Evolutionary conservation across 1,139 yeast species (phyloP).

Genomic region (Blastobotrys elegans): DNA sequence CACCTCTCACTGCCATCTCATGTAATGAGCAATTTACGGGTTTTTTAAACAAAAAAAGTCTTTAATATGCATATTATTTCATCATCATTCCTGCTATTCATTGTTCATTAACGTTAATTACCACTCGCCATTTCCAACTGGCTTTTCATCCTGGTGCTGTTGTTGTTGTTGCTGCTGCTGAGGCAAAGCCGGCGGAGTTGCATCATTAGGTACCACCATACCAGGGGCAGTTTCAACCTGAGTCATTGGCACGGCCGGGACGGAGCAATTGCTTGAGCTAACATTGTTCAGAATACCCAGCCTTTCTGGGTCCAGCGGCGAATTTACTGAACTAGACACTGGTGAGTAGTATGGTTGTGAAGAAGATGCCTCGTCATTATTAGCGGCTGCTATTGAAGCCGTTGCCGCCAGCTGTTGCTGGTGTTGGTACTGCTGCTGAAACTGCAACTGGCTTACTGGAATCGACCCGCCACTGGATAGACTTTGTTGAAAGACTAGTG

Average conservation of each 20-base stretch:
- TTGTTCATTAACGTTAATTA: too few relatives aligned
- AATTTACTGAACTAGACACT: not conserved
- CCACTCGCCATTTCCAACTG: too few relatives aligned
- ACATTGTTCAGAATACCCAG: not conserved
- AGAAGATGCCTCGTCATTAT: too few relatives aligned
- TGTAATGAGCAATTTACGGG: too few relatives aligned
- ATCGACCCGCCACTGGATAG: not conserved
- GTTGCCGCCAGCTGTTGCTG: not conserved
- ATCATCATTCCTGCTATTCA: too few relatives aligned
- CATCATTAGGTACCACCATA: not conserved
- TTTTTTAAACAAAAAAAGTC: too few relatives aligned
- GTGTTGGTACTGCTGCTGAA: not conserved
- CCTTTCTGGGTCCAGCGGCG: constrained; percentile 1
- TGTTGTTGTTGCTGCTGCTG: too few relatives aligned
- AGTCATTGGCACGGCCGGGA: not conserved
- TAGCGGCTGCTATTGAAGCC: too few relatives aligned
- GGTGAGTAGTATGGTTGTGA: not conserved
- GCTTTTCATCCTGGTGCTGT: too few relatives aligned
- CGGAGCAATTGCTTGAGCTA: not conserved
- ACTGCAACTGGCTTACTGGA: not conserved
- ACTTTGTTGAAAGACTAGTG: not conserved
- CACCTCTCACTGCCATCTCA: too few relatives aligned
- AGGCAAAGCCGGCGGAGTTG: not conserved
- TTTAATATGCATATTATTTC: too few relatives aligned
- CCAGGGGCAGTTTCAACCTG: not conserved